phyloP scores from a whole-genome alignment of 139 green algal species.

The Haematococcus sp. region DNA sequence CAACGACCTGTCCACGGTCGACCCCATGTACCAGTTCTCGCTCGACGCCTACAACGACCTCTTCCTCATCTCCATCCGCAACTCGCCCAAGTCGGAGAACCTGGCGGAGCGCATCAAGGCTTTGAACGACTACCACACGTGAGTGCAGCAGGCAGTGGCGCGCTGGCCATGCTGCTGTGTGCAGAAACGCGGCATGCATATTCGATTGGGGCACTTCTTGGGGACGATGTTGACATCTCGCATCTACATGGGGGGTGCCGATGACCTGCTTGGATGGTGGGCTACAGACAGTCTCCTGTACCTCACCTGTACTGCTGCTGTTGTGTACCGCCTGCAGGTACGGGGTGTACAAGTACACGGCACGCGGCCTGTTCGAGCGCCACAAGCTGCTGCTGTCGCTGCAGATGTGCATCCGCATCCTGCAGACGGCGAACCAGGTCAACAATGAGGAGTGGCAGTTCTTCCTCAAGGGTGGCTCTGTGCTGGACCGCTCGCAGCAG shows the following conservation, averaged over 20 bases:
- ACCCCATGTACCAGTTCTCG: slow-evolving; percentile 91
- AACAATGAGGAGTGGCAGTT: slow-evolving; percentile 82
- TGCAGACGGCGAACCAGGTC: slow-evolving; percentile 52
- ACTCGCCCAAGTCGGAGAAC: slow-evolving; percentile 43
- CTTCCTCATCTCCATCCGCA: slow-evolving; percentile 68
- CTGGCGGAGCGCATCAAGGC: slow-evolving; percentile 74
- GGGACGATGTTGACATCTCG: too few relatives aligned
- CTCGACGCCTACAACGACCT: slow-evolving; percentile 83
- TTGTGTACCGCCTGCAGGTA: slow-evolving; percentile 46
- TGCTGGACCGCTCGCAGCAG: slow-evolving; percentile 72
- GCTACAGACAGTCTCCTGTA: too few relatives aligned
- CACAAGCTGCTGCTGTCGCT: slow-evolving; percentile 90
- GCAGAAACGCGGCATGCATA: not conserved
- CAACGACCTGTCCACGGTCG: slow-evolving; percentile 71
- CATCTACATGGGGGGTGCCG: too few relatives aligned
- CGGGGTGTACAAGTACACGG: slow-evolving; percentile 82
- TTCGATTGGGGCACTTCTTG: not conserved
- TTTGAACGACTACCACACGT: slow-evolving; percentile 84
- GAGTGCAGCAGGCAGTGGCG: not conserved
- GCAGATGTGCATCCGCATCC: slow-evolving; percentile 80
- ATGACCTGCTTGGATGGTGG: too few relatives aligned
- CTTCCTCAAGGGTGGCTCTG: slow-evolving; percentile 72
- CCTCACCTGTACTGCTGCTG: too few relatives aligned
- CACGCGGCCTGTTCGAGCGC: slow-evolving; percentile 79
- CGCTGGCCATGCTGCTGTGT: not conserved